Evolutionary conservation across 495 filamentous ascomycete genomes (phyloP).

Genomic region (Extremus antarcticus): DNA sequence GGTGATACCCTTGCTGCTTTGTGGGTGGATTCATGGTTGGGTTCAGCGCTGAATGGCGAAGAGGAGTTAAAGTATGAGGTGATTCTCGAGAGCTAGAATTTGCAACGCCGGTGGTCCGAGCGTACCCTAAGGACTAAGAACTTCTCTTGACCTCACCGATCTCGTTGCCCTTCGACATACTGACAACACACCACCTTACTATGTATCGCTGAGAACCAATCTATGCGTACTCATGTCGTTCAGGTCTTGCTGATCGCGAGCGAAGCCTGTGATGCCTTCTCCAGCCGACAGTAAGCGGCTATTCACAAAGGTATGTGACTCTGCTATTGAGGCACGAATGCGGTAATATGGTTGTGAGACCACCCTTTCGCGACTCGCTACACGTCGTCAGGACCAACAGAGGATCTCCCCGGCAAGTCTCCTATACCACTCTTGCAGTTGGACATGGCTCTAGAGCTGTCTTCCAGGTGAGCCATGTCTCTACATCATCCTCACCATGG

Average conservation of each 20-base stretch:
- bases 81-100: too few species aligned
- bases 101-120: not conserved
- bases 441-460: not conserved
- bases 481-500: not conserved
- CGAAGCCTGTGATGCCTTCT: not conserved
- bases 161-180: too few species aligned
- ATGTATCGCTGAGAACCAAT: too few species aligned
- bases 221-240: too few species aligned
- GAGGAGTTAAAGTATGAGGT: too few species aligned
- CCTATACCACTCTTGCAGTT: not conserved
- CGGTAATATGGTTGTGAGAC: not conserved
- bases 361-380: not conserved
- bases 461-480: not conserved
- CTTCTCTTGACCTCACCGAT: too few species aligned
- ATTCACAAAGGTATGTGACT: not conserved
- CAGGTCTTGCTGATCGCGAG: not conserved
- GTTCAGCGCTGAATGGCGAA: too few species aligned
- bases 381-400: not conserved
- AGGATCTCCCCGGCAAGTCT: not conserved
- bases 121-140: too few species aligned
- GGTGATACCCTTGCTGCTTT: slow-evolving; percentile 17
- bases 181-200: too few species aligned
- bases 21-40: slow-evolving; percentile 16
- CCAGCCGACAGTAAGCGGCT: not conserved
- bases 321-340: slow-evolving; percentile 10